These are phyloP conservation scores for Desmodesmus armatus DNA, from an alignment of 139 green algal species.

Conservation along the genomic window DNA sequence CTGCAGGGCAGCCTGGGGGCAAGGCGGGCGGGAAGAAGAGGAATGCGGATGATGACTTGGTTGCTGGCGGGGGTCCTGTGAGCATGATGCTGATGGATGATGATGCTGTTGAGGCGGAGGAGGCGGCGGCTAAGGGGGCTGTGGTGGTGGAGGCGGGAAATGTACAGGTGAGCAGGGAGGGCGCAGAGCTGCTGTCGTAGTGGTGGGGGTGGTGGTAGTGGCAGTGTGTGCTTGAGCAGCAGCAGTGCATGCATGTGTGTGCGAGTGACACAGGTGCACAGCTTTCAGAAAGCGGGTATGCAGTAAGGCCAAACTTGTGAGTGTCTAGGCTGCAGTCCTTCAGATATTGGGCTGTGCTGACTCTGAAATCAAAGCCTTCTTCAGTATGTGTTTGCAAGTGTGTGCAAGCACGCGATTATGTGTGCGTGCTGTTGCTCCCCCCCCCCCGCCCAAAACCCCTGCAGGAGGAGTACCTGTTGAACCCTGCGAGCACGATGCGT, in stretches of 20 bases:
- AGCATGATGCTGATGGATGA: constrained; percentile 26
- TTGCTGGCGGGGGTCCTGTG: background rate
- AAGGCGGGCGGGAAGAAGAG: background rate
- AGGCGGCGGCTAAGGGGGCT: constrained; percentile 29
- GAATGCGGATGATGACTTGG: constrained; percentile 16
- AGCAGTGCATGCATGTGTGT: background rate
- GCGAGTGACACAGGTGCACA: background rate
- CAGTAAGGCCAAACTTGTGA: no score
- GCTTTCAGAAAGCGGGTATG: no score
- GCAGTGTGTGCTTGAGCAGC: background rate
- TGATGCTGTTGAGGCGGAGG: constrained; percentile 26
- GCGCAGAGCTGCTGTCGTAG: background rate
- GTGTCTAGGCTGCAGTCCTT: no score
- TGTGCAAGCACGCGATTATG: no score
- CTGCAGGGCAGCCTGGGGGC: background rate
- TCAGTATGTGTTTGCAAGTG: no score
- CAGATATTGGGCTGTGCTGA: no score
- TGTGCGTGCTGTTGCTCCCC: background rate
- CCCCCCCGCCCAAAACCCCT: no score
- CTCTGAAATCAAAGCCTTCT: no score
- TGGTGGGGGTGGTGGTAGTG: background rate
- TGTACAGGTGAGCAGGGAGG: constrained; percentile 4
- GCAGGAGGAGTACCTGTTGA: constrained; percentile 41
- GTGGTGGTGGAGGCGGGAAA: constrained; percentile 33
- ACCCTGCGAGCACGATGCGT: background rate